A percentile compares a stretch with the other conserved stretches of the same genome.
These are phyloP conservation scores for Penicillium flavigenum DNA, from an alignment of 495 filamentous ascomycete genomes.

Conservation along the genomic window DNA sequence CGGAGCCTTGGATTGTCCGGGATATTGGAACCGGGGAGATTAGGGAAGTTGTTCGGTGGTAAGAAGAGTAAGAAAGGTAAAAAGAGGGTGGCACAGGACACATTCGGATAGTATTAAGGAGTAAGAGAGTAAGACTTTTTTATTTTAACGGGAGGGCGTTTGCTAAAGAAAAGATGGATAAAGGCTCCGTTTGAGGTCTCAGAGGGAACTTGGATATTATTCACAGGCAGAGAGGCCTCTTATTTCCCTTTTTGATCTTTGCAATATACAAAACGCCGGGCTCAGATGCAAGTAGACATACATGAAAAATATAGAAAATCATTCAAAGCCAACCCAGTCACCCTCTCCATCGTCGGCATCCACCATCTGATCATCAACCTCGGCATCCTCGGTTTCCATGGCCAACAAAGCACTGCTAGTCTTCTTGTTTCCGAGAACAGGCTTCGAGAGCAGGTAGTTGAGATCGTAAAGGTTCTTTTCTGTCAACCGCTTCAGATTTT, in stretches of 20 bases:
- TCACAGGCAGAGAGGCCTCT: conserved; percentile 7
- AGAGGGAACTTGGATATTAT: conserved; percentile 11
- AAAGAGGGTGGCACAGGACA: conserved; percentile 22
- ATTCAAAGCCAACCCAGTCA: conserved; percentile 45
- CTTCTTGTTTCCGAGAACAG: conserved; percentile 40
- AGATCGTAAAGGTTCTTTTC: conserved; percentile 86
- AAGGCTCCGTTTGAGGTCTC: conserved; percentile 12
- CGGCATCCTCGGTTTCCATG: conserved; percentile 28
- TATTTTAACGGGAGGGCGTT: neutral
- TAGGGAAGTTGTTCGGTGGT: conserved; percentile 7
- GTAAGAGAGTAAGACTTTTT: neutral
- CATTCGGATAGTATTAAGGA: conserved; percentile 21
- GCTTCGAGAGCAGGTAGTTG: conserved; percentile 67
- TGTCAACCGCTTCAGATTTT: conserved; percentile 68
- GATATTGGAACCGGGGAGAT: neutral
- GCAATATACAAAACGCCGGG: conserved; percentile 41
- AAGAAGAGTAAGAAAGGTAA: conserved; percentile 13
- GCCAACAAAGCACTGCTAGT: conserved; percentile 27
- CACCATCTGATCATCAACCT: conserved; percentile 37
- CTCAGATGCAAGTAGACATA: conserved; percentile 45
- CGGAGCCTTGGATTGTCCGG: conserved; percentile 5
- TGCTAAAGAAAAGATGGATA: conserved; percentile 6
- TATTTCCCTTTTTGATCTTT: conserved; percentile 21
- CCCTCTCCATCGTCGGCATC: conserved; percentile 39
- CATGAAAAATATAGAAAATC: conserved; percentile 26